Conservation (phyloP, 345 rosid genomes). For the Euphorbia lathyris region DNA sequence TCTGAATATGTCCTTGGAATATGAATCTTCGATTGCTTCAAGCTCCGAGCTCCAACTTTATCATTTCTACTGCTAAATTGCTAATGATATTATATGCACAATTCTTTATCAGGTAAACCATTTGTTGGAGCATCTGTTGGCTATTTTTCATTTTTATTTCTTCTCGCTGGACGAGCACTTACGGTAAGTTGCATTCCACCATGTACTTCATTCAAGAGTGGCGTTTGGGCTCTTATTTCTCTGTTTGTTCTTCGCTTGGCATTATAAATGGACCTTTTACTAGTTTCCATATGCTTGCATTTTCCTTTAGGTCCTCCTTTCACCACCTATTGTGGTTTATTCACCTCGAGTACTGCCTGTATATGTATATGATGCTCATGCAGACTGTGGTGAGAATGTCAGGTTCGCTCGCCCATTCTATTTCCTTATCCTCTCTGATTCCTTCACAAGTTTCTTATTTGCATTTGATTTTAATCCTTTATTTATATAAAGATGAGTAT, state of each 20-base stretch:
- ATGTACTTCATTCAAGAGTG: constrained; percentile 5
- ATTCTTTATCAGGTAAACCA: constrained; percentile 62
- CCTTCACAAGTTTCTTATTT: constrained; percentile 12
- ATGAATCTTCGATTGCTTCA: not conserved
- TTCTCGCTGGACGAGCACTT: constrained; percentile 94
- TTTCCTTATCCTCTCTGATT: constrained; percentile 8
- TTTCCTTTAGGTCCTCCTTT: constrained; percentile 81
- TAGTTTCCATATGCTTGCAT: not conserved
- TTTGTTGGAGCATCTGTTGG: constrained; percentile 99
- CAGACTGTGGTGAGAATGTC: constrained; percentile 96
- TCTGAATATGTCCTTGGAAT: constrained; percentile 15
- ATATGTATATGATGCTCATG: constrained; percentile 97
- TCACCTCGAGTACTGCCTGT: constrained; percentile 98
- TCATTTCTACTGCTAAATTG: not conserved
- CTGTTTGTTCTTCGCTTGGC: constrained; percentile 12
- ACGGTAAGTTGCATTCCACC: constrained; percentile 56
- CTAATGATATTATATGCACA: constrained; percentile 19
- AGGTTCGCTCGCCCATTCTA: constrained; percentile 43
- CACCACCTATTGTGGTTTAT: constrained; percentile 98
- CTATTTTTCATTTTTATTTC: constrained; percentile 86
- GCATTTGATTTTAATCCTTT: constrained; percentile 11
- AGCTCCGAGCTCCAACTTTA: not conserved
- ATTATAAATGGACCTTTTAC: not conserved
- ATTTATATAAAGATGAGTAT: not conserved
- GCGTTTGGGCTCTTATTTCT: not conserved